Evolutionary conservation across 2,329 filamentous ascomycete genomes (phyloP).

Genomic region (Colletotrichum sansevieriae): DNA sequence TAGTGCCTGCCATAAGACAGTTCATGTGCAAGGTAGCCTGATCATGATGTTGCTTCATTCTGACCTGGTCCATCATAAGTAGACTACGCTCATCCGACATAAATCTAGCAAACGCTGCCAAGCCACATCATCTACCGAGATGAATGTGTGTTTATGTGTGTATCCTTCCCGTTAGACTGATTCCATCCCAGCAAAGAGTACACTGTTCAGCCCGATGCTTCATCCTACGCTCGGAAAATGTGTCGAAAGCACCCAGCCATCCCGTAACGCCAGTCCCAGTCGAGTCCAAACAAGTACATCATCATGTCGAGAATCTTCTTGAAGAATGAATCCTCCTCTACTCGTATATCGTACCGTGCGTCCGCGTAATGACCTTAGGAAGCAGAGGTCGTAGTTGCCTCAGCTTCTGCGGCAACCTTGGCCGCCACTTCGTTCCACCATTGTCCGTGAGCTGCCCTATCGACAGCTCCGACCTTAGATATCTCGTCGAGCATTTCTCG

Average conservation of each 20-base stretch:
- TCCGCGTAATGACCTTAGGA: conserved; percentile 28
- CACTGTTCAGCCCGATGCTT: conserved; percentile 31
- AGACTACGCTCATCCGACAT: conserved; percentile 7
- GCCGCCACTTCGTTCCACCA: conserved; percentile 79
- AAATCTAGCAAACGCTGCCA: conserved; percentile 12
- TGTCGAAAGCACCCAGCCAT: conserved; percentile 22
- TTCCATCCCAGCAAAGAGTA: conserved; percentile 16
- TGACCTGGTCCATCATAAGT: neutral
- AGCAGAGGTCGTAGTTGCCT: conserved; percentile 1
- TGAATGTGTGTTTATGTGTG: neutral
- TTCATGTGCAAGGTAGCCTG: neutral
- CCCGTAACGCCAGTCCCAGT: conserved; percentile 34
- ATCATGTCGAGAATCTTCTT: conserved; percentile 34
- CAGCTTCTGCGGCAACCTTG: conserved; percentile 62
- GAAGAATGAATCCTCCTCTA: conserved; percentile 22
- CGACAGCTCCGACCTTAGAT: conserved; percentile 73
- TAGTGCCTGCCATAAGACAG: neutral
- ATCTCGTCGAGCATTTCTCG: conserved; percentile 78
- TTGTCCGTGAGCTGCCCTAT: conserved; percentile 74
- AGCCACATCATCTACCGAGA: conserved; percentile 12
- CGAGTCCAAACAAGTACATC: conserved; percentile 38
- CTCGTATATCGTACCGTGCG: conserved; percentile 37
- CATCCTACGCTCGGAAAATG: conserved; percentile 26
- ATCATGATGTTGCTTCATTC: neutral
- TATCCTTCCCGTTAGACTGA: conserved; percentile 21